phyloP scores from a whole-genome alignment of 164 flowering plant species.

The Saururus chinensis region DNA sequence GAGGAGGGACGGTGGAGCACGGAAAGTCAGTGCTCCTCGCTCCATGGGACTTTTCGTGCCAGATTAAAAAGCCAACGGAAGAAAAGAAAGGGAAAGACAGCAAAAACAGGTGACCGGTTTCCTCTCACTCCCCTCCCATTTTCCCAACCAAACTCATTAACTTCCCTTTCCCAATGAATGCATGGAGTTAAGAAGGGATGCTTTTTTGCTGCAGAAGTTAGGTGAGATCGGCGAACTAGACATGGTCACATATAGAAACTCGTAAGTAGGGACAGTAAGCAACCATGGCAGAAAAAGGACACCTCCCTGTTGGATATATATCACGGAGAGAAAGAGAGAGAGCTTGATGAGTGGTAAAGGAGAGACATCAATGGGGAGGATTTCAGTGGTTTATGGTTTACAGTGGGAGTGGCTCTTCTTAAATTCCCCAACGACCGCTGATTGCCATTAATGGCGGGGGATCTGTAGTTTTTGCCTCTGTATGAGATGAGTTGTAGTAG shows the following conservation, averaged over 20 bases:
- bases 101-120: conserved; percentile 2
- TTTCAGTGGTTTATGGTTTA: too few species aligned
- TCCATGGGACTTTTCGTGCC: not conserved
- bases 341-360: too few species aligned
- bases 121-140: not conserved
- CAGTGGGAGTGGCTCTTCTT: not conserved
- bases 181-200: conserved; percentile 11
- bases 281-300: too few species aligned
- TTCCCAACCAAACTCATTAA: conserved; percentile 22
- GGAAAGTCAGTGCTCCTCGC: too few species aligned
- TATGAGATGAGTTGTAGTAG: conserved; percentile 2
- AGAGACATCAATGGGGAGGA: too few species aligned
- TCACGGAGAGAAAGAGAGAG: too few species aligned
- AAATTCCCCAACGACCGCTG: conserved; percentile 32
- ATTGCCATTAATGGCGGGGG: conserved; percentile 19
- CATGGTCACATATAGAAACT: too few species aligned
- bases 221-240: conserved; percentile 8
- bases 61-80: not conserved
- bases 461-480: not conserved
- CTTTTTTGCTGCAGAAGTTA: conserved; percentile 23
- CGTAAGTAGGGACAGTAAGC: too few species aligned
- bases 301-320: too few species aligned
- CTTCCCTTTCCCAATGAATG: conserved; percentile 17
- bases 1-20: too few species aligned
- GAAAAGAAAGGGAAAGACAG: not conserved